Base-by-base conservation (phyloP, 306 rosid genomes). In the Senna siamea region DNA sequence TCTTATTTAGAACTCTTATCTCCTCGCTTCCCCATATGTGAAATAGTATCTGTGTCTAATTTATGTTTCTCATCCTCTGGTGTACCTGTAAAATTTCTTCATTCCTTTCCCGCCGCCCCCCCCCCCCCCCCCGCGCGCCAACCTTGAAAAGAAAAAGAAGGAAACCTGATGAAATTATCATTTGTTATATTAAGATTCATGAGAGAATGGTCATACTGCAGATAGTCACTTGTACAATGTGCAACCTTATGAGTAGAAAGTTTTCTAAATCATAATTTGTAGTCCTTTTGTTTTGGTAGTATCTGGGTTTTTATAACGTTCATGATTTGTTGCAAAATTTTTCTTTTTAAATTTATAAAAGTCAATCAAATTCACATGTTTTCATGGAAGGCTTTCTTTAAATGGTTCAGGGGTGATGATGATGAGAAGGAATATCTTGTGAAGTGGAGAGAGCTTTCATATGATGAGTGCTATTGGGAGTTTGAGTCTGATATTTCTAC, bases 381-480 rank as follows among this genome's bases (percentile, higher is more conserved):
- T 13, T 66, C 32, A 66, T 78, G 62, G 67, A 73, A 56, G 48
- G 69, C 72, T 74, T 73, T 60, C 48, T 64, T 63, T 75, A 52
- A 69, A 56, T 76, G 77, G 60, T 77, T 62, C 79, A 89, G 93
- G 83, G 91, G 80, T 41, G 84, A 78, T 0, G 87, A 78, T 40
- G 88, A 82, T 34, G 87, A 85, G 47, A 86, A 89, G 77, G 86
- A 89, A 68, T 89, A 86, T 79, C 76, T 84, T 76, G 88, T 89
- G 46, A 89, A 89, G 68, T 89, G 87, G 87, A 89, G 81, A 73
- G 93, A 89, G 82, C 90, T 89, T 78, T 0, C 87, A 5, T 89
- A 89, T 46, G 93, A 89, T 76, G 93, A 86, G 58, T 86, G 91
- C 77, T 82, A 73, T 75, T 89, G 93, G 93, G 93, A 89, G 69